Base-by-base conservation (phyloP, 1,284 basidiomycete species). In the Lignosus rhinocerotis region DNA sequence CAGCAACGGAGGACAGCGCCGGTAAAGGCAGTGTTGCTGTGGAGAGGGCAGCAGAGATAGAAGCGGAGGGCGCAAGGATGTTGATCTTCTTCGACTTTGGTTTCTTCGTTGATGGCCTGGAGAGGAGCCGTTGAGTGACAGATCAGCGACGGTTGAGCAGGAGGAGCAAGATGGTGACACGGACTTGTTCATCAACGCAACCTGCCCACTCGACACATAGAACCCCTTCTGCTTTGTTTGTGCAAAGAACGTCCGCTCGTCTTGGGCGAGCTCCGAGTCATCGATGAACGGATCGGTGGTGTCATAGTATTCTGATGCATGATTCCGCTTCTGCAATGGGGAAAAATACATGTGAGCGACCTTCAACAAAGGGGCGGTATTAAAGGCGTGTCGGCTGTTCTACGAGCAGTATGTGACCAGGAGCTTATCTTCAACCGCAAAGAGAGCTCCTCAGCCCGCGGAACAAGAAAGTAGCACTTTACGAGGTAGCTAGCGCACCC, bases 161-260 rank as follows among this genome's bases (percentile, higher is more conserved):
- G 46, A n/a, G 51, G 30, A n/a, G 25, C 25, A 25, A 25, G 25
- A 39, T 39, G 36, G 7, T 11, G 5, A n/a, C 12, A 70, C 80
- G 56, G 64, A 81, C 82, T 85, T 87, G 75, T 92, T 89, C 63
- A 92, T 76, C n/a, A 96, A 73, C 5, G 93, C 92, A 7, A 96
- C 88, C 62, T 92, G 86, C 0, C 94, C 94, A 30, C 83, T 83
- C 12, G 90, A 92, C 19, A 98, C 94, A 69, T 96, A 97, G 77
- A 96, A 98, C 0, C 96, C 96, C 67, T 93, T 88, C 67, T 96
- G 92, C 73, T 92, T 94, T 2, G 95, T 96, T 73, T 94, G 89
- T n/a, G 91, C 93, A 69, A 94, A 92, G 75, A 87, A 93, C 2
- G 91, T 94, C 1, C 94, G 88, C 69, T 96, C 89, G 75, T 98